Evolutionary conservation across 345 rosid species (phyloP).

Genomic region (Populus pruinosa): DNA sequence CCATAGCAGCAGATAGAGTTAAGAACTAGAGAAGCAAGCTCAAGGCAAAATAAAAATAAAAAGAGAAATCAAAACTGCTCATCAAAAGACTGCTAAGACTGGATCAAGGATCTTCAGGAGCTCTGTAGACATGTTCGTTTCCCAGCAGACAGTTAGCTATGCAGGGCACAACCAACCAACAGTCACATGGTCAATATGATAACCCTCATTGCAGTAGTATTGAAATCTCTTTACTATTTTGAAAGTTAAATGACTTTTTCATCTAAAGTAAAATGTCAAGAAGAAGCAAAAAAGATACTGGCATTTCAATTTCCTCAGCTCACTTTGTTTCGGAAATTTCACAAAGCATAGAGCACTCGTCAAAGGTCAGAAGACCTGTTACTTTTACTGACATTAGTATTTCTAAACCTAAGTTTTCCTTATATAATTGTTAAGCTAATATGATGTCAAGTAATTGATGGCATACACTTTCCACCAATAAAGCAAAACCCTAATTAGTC

Average conservation of each 20-base stretch:
- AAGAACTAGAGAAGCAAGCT: no score
- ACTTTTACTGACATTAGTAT: neutral
- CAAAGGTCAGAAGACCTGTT: neutral
- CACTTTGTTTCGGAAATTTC: neutral
- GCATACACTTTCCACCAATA: neutral
- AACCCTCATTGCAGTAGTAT: neutral
- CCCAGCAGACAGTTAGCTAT: neutral
- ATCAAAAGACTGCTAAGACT: no score
- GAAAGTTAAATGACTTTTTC: neutral
- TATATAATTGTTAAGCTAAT: neutral
- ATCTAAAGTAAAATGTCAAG: neutral
- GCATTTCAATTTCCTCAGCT: neutral
- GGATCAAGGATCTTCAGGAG: no score
- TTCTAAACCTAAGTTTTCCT: neutral
- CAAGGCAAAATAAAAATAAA: no score
- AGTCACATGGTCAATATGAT: neutral
- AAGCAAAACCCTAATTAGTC: neutral
- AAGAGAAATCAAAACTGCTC: no score
- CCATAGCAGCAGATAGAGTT: no score
- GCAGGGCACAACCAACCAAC: neutral
- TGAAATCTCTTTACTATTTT: neutral
- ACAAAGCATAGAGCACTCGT: neutral
- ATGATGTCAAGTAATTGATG: neutral
- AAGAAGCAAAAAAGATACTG: neutral
- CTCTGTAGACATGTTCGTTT: neutral